Percentiles rank a stretch among this genome's conserved stretches.
Conservation (phyloP, 106 monocot genomes). For the Allium sativum region DNA sequence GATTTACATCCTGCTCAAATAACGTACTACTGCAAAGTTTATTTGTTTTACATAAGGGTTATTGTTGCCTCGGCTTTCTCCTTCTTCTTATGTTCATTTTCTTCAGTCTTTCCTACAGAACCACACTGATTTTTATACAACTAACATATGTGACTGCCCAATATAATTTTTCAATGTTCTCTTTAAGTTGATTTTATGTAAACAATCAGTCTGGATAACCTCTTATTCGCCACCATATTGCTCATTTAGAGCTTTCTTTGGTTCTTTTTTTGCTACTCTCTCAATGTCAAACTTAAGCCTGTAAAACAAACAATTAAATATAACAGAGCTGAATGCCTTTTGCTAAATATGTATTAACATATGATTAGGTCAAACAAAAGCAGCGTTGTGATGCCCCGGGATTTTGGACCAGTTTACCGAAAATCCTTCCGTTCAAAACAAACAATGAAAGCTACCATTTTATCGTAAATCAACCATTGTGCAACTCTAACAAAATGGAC, state of each 20-base stretch:
- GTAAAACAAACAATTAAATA: background rate
- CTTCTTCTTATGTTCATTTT: slow-evolving; percentile 81
- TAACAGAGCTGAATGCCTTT: no score
- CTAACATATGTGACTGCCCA: background rate
- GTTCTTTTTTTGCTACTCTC: slow-evolving; percentile 81
- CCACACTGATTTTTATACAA: background rate
- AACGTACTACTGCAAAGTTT: no score
- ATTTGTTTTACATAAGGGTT: no score
- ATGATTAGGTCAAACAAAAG: no score
- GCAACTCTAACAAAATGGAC: no score
- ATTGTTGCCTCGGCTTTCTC: slow-evolving; percentile 89
- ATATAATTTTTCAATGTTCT: background rate
- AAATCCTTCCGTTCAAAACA: no score
- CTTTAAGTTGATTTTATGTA: slow-evolving; percentile 47
- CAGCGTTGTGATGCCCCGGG: no score
- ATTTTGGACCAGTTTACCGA: no score
- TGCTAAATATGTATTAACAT: no score
- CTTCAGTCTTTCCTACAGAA: slow-evolving; percentile 57
- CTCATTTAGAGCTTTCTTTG: slow-evolving; percentile 70
- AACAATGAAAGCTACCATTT: no score
- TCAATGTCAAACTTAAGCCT: slow-evolving; percentile 96
- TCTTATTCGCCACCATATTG: slow-evolving; percentile 95
- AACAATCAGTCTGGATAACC: slow-evolving; percentile 21
- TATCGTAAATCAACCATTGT: no score
- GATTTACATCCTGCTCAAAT: no score